Conservation (phyloP, 768 basidiomycete genomes). For the Suillus subalutaceus region DNA sequence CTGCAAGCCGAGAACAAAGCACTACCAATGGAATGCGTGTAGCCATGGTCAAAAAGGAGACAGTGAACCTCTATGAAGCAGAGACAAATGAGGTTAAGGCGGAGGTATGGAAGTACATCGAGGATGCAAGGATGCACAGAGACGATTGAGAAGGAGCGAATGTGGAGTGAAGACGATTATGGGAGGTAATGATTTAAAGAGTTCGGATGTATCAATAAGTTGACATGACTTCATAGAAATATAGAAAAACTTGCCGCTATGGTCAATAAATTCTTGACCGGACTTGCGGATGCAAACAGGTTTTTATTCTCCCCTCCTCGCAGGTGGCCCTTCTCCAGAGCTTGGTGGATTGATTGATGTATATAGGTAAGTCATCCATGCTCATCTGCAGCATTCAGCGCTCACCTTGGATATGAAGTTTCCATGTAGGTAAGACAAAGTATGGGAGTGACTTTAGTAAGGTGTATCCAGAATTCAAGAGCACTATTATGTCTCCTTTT, state of each 20-base stretch:
- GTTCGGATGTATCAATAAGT: not conserved
- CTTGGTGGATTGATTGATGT: conserved; percentile 2
- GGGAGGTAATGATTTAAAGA: not conserved
- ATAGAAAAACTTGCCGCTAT: not conserved
- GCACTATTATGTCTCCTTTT: not conserved
- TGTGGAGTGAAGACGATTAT: conserved; percentile 2
- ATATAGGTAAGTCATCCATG: conserved; percentile 1
- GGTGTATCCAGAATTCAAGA: not conserved
- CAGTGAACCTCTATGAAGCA: not conserved
- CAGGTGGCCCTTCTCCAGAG: not conserved
- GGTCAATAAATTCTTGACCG: not conserved
- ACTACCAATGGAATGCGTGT: not conserved
- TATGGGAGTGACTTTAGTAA: not conserved
- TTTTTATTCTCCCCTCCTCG: not conserved
- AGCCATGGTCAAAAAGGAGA: not conserved
- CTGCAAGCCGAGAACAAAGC: not conserved
- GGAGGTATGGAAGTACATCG: conserved; percentile 1
- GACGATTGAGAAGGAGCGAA: not conserved
- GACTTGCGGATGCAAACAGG: not conserved
- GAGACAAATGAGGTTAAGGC: conserved; percentile 5
- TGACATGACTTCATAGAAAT: not conserved
- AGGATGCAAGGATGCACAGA: not conserved
- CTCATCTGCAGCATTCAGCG: not conserved
- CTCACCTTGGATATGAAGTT: not conserved
- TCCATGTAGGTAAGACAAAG: not conserved